Evolutionary conservation across 345 rosid genomes (phyloP).

Genomic region (Dovyalis caffra): DNA sequence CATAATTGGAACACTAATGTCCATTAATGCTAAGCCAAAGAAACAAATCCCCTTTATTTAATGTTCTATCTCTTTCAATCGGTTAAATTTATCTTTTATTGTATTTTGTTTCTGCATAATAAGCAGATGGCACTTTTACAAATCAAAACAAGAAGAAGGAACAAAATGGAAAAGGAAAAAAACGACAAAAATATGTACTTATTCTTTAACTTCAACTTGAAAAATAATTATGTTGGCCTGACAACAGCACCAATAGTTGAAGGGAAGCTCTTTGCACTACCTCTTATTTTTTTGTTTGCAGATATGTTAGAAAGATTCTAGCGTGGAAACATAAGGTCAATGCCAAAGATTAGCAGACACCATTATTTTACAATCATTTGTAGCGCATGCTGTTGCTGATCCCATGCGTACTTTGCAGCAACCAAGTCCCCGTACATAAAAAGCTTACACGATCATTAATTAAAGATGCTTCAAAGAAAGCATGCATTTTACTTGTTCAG

Average conservation of each 20-base stretch:
- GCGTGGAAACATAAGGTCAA: not conserved
- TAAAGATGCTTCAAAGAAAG: not conserved
- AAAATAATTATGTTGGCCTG: not conserved
- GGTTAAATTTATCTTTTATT: too few relatives aligned
- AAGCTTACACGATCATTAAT: not conserved
- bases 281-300: not conserved
- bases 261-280: not conserved
- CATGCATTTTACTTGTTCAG: too few relatives aligned
- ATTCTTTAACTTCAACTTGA: not conserved
- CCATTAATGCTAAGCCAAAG: not conserved
- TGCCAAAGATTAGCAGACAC: not conserved
- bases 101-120: too few relatives aligned
- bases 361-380: conserved; percentile 13
- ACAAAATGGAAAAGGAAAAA: not conserved
- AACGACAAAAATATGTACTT: not conserved
- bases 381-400: not conserved
- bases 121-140: not conserved
- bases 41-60: not conserved
- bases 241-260: not conserved
- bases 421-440: not conserved
- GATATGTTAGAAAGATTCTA: too few relatives aligned
- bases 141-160: not conserved
- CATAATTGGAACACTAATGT: not conserved
- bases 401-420: not conserved
- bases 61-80: too few relatives aligned